Evolutionary conservation across 768 basidiomycete species (phyloP).

Genomic region (Tulasnella sp.): DNA sequence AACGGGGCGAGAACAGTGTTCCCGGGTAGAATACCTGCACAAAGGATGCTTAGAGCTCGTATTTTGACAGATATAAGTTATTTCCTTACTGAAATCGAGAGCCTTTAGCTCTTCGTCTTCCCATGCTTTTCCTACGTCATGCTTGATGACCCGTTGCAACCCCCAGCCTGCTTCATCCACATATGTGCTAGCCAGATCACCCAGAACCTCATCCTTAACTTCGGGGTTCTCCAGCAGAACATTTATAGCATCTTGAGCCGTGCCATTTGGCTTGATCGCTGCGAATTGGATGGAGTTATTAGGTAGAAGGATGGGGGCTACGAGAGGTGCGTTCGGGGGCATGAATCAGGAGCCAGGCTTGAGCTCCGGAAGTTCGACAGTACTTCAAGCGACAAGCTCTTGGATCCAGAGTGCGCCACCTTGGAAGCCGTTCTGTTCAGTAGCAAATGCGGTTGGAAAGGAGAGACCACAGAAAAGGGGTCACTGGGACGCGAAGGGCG

Average conservation of each 20-base stretch:
- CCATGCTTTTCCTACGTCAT: constrained; percentile 52
- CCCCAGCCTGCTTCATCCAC: constrained; percentile 53
- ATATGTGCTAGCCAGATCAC: constrained; percentile 18
- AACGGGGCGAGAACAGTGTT: background rate
- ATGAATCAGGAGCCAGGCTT: background rate
- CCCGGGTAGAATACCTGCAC: background rate
- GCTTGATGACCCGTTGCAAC: constrained; percentile 49
- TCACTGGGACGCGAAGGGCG: background rate
- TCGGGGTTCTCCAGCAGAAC: constrained; percentile 37
- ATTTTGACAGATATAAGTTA: background rate
- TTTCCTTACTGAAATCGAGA: constrained; percentile 47
- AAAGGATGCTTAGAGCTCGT: background rate
- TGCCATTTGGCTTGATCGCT: constrained; percentile 41
- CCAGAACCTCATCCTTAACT: constrained; percentile 43
- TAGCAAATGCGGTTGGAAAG: background rate
- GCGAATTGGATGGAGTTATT: constrained; percentile 53
- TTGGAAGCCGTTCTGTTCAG: background rate
- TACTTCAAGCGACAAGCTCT: background rate
- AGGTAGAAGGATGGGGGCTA: constrained; percentile 49
- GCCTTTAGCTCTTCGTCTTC: constrained; percentile 56
- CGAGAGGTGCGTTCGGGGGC: constrained; percentile 24
- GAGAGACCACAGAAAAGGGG: background rate
- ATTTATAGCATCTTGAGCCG: constrained; percentile 49
- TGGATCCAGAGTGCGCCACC: background rate
- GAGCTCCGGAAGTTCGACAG: background rate